Evolutionary conservation across 1,139 yeast species (phyloP), one percentile per base, ranked within the genome.

Genomic region (Pichia sp.): DNA sequence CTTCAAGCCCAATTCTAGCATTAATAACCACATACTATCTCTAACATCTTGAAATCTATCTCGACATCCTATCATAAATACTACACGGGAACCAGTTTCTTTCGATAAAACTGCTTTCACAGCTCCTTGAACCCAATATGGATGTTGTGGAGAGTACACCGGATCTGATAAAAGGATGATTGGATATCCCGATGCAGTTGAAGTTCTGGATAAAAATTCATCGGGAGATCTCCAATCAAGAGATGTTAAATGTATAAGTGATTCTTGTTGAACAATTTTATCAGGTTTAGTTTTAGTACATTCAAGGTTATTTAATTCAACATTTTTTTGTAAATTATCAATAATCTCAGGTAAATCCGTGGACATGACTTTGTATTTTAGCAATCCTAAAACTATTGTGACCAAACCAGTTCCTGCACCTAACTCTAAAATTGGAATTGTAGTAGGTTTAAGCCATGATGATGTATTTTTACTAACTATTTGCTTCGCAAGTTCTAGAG

Each of bases 321-420:
- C 70, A 59, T 93, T 93, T 29, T 69, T 73, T 50, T 65, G 61
- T 47, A 93, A 67, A 62, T 93, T 93, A 0, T 81, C 81, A 0
- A 84, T 74, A 49, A 93, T 91, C 53, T 83, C 95, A 0, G 83
- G 81, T 48, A 93, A 70, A 66, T 93, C 99, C 0, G 99, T 90
- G 39, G 89, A 67, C 18, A 72, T 69, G 0, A 89, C 75, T 8
- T 57, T 53, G 58, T 70, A 75, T 1, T 82, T 87, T 42, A 77
- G 65, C 18, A 72, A 53, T 2, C 78, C 76, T 53, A 86, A 76
- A 0, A 81, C 72, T 44, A 93, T 84, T 0, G 98, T 97, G 1
- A 85, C 87, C 27, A 93, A 71, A 0, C 99, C 99, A 0, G 99
- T 93, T 0, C 99, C 99, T 0, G 98, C 76, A 0, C 99, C 99